Evolutionary conservation across 345 rosid species (phyloP), one percentile per base, ranked within the genome.

Genomic region (Microcos paniculata): DNA sequence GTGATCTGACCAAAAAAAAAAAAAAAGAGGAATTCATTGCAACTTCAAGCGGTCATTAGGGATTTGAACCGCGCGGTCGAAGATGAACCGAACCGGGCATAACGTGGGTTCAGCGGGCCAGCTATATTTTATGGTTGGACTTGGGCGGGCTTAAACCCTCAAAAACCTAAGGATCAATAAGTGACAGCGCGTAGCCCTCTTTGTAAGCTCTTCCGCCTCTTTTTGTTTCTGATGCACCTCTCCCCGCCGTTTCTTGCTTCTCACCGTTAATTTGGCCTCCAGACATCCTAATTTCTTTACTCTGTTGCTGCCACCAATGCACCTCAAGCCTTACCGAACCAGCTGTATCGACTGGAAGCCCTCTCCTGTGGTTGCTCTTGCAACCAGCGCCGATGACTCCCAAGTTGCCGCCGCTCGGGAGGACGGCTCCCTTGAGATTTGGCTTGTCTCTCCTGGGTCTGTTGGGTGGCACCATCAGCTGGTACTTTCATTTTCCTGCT

Each of bases 381-480:
- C 96, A 71, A 87, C 93, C 59, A 89, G 96, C 82, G 77, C 82
- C 45, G 97, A 94, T 72, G 88, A 84, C 62, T 88, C 90, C 15
- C 94, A 85, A 76, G 89, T 92, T 72, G 97, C 97, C 4, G 94
- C 97, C 8, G 94, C 96, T 49, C 94, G 98, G 56, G 94, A 93
- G 66, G 97, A 93, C 75, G 94, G 98, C 76, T 89, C 99, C 26
- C 91, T 95, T 15, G 99, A 95, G 91, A 88, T 95, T 85, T 93
- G 99, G 99, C 97, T 93, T 12, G 97, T 95, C 19, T 91, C 97
- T 51, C 96, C 98, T 35, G 97, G 98, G 73, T 86, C 98, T 57
- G 90, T 91, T 57, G 96, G 98, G 66, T 95, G 99, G 99, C 98
- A 95, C 95, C 87, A 95, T 80, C 99, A 93, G 80, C 90, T 93